Evolutionary conservation across 1,284 basidiomycete genomes (phyloP), one percentile per base, ranked within the genome.

Genomic region (Inonotus obliquus): DNA sequence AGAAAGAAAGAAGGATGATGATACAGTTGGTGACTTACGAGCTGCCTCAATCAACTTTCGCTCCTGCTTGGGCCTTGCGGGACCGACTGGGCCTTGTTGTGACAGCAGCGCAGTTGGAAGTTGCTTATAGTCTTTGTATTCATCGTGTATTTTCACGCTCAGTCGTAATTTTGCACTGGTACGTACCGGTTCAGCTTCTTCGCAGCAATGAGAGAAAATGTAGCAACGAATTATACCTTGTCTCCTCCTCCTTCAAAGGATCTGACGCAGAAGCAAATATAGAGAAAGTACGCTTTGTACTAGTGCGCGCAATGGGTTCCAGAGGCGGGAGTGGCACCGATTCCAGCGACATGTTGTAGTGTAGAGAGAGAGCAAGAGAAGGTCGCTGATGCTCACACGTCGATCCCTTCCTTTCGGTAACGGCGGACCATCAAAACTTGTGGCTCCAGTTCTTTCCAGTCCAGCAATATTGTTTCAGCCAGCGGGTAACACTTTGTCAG

Each of bases 121-220:
- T 37, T 87, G 83, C 72, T 91, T 92, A 68, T 85, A 93, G 70
- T 97, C 87, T 60, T 82, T 81, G 75, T 96, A 99, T 75, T 98
- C 96, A 76, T 89, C 79, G 69, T 85, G 73, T 75, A 91, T 86
- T 84, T 97, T 85, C 70, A 89, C 81, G 6, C 89, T 78, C 47
- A 92, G 70, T 37, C 85, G 82, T 54, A 91, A 71, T 51, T 87
- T 81, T 13, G 84, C 77, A 69, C 90, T 92, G 65, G 25, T 19
- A 47, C 41, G 23, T 6, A 13, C n/a, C 6, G 38, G 23, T 59
- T 67, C 41, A 64, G 48, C 39, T 9, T 23, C 48, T 7, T 38
- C n/a, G 25, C 6, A 19, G 19, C n/a, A n/a, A 27, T 56, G 29
- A 7, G 4, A 54, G 44, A 62, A n/a, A 27, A 3, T 49, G 23